These are phyloP conservation scores for Wickerhamomyces sp. DNA, from an alignment of 1,139 yeast genomes.

Conservation along the genomic window DNA sequence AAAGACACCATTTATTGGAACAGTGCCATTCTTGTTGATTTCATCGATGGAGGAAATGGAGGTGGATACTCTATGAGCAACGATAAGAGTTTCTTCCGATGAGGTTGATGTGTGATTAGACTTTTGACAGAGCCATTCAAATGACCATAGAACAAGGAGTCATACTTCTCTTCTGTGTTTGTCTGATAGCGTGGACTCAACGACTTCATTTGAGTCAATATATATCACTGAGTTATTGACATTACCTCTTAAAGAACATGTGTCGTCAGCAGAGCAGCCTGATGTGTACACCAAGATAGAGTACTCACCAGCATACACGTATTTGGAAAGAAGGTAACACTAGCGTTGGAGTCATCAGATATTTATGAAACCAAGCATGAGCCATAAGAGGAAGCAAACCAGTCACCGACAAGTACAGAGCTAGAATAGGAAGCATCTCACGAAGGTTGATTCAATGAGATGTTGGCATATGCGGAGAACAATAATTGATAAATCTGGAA, in stretches of 20 bases:
- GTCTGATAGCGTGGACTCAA: slow-evolving; percentile 59
- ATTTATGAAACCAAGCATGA: slow-evolving; percentile 33
- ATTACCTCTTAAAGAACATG: slow-evolving; percentile 69
- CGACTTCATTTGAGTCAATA: slow-evolving; percentile 32
- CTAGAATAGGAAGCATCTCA: slow-evolving; percentile 37
- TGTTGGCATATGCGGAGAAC: slow-evolving; percentile 67
- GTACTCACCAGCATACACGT: slow-evolving; percentile 68
- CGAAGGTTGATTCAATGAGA: slow-evolving; percentile 62
- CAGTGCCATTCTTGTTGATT: slow-evolving; percentile 29
- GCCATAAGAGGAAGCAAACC: slow-evolving; percentile 27
- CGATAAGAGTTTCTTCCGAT: slow-evolving; percentile 39
- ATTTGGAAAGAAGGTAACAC: slow-evolving; percentile 63
- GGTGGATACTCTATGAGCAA: slow-evolving; percentile 67
- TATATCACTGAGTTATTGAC: slow-evolving; percentile 69
- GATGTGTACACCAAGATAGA: slow-evolving; percentile 75
- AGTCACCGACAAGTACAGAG: slow-evolving; percentile 28
- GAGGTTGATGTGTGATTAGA: slow-evolving; percentile 36
- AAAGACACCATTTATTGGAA: slow-evolving; percentile 64
- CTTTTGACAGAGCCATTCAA: slow-evolving; percentile 53
- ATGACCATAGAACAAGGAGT: slow-evolving; percentile 67
- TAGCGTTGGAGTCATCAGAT: slow-evolving; percentile 31
- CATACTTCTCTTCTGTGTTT: slow-evolving; percentile 76
- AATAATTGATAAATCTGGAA: slow-evolving; percentile 67
- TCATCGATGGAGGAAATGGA: slow-evolving; percentile 48
- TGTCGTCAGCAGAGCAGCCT: slow-evolving; percentile 67